Percentiles rank a stretch among this genome's conserved stretches.
phyloP scores from a whole-genome alignment of 495 filamentous ascomycete species.

The Aspergillus ostianus region DNA sequence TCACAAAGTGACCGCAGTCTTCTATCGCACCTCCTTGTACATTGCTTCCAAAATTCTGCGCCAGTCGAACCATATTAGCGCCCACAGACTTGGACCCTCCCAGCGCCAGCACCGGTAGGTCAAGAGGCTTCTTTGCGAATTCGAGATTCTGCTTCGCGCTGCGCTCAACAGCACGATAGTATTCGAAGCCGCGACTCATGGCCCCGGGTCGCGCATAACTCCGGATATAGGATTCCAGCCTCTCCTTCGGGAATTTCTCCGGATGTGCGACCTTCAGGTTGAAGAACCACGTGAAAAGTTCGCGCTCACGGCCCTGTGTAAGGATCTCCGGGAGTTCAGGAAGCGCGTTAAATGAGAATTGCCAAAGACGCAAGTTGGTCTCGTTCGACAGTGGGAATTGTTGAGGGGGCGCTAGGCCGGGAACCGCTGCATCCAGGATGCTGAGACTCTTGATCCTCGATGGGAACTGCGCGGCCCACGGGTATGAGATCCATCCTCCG shows the following conservation, averaged over 20 bases:
- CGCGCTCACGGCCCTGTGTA: constrained; percentile 23
- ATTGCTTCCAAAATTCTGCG: constrained; percentile 15
- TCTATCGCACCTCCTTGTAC: not conserved
- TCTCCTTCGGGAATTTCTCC: constrained; percentile 16
- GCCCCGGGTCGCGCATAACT: constrained; percentile 26
- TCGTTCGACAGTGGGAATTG: constrained; percentile 6
- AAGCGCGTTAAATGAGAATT: constrained; percentile 30
- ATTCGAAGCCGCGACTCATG: constrained; percentile 32
- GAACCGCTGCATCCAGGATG: constrained; percentile 27
- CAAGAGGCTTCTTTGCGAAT: constrained; percentile 5
- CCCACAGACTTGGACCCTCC: constrained; percentile 26
- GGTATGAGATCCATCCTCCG: constrained; percentile 29
- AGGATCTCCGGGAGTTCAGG: constrained; percentile 27
- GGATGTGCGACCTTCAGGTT: constrained; percentile 22
- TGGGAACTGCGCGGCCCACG: constrained; percentile 27
- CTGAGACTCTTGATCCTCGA: constrained; percentile 24
- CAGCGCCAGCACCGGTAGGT: constrained; percentile 25
- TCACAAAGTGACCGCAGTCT: not conserved
- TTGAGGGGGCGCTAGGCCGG: constrained; percentile 20
- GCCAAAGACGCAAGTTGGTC: constrained; percentile 28
- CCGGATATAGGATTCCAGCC: constrained; percentile 23
- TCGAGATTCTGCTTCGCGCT: constrained; percentile 28
- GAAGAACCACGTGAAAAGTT: constrained; percentile 27
- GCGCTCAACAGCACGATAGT: constrained; percentile 27
- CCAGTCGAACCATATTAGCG: constrained; percentile 20